phyloP scores from a whole-genome alignment of 2,329 filamentous ascomycete species.

The Aspergillus ustus region DNA sequence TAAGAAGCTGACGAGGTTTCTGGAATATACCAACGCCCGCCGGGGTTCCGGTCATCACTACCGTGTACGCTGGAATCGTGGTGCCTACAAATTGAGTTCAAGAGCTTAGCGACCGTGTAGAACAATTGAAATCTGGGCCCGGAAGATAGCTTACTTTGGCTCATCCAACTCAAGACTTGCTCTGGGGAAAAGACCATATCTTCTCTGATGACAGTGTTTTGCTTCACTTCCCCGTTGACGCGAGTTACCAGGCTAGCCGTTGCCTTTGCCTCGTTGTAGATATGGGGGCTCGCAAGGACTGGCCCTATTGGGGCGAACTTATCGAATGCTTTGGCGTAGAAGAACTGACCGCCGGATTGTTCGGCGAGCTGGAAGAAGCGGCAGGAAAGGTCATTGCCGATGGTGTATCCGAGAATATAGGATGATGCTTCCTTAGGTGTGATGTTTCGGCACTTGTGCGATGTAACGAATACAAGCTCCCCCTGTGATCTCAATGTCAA shows the following conservation, averaged over 20 bases:
- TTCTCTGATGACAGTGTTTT: neutral
- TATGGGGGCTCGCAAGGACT: slow-evolving; percentile 37
- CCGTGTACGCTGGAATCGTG: slow-evolving; percentile 53
- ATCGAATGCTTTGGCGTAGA: slow-evolving; percentile 52
- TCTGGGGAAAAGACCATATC: neutral
- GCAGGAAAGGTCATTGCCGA: slow-evolving; percentile 32
- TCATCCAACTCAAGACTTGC: slow-evolving; percentile 31
- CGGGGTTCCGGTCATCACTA: slow-evolving; percentile 58
- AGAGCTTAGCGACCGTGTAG: too few relatives aligned
- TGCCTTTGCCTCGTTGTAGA: slow-evolving; percentile 21
- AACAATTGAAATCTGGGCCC: too few relatives aligned
- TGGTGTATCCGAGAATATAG: slow-evolving; percentile 21
- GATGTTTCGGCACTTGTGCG: too few relatives aligned
- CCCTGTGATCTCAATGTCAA: too few relatives aligned
- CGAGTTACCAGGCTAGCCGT: neutral
- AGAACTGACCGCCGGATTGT: slow-evolving; percentile 35
- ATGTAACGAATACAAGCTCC: too few relatives aligned
- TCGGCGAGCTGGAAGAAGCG: slow-evolving; percentile 34
- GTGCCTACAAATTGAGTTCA: slow-evolving; percentile 14
- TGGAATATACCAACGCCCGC: slow-evolving; percentile 43
- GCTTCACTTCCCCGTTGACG: neutral
- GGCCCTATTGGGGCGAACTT: slow-evolving; percentile 52
- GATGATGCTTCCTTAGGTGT: too few relatives aligned
- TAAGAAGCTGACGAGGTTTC: slow-evolving; percentile 33
- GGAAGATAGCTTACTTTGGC: too few relatives aligned